Percentiles rank a stretch among this genome's conserved stretches.
Evolutionary conservation across 352 stramenopile genomes (phyloP).

Genomic region (Pythium folliculosum): DNA sequence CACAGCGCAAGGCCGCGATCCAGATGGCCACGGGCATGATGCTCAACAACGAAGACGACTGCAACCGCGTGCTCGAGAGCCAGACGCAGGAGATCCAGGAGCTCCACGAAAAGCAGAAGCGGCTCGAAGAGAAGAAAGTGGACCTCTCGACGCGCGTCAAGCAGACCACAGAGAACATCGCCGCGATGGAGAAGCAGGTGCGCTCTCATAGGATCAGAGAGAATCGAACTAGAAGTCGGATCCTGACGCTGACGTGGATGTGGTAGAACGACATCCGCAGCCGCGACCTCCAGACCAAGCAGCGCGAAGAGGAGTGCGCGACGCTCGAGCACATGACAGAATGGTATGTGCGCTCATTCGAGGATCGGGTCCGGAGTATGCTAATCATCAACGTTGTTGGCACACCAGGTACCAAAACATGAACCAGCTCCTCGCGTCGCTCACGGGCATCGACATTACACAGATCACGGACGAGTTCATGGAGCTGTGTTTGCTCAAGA

Average conservation of each 20-base stretch:
- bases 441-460: constrained; percentile 59
- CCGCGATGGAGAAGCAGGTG: constrained; percentile 58
- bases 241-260: too few relatives aligned
- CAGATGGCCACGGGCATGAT: constrained; percentile 68
- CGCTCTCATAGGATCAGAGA: neutral
- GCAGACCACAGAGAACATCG: constrained; percentile 56
- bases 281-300: constrained; percentile 72
- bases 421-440: constrained; percentile 47
- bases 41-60: constrained; percentile 85
- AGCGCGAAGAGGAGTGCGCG: constrained; percentile 70
- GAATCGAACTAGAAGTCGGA: too few relatives aligned
- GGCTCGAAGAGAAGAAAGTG: constrained; percentile 71
- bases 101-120: constrained; percentile 66
- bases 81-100: constrained; percentile 77
- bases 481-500: constrained; percentile 57
- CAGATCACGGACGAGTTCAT: constrained; percentile 61
- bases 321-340: constrained; percentile 75
- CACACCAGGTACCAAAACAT: constrained; percentile 63
- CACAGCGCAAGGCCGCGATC: constrained; percentile 67
- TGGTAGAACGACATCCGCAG: constrained; percentile 63
- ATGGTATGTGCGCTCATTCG: constrained; percentile 57
- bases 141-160: constrained; percentile 72
- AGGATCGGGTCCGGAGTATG: too few relatives aligned
- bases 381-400: neutral
- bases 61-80: constrained; percentile 61